A percentile compares a stretch with the other conserved stretches of the same genome.
Evolutionary conservation across 2,329 filamentous ascomycete genomes (phyloP).

Genomic region (Apiospora hydei): DNA sequence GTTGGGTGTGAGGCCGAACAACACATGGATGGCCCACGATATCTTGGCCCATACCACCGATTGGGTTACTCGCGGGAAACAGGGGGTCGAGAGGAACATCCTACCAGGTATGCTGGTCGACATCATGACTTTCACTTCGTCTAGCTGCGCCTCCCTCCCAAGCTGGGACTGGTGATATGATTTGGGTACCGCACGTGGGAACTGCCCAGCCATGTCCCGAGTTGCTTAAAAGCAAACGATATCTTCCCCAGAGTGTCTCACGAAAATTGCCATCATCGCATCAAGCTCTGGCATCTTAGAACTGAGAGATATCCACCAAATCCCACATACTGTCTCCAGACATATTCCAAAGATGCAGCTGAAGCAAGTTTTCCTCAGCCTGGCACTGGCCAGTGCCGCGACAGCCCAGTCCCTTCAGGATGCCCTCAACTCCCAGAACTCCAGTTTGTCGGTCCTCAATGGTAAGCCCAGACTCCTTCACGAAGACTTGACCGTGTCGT

Average conservation of each 20-base stretch:
- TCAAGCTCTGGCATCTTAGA: background rate
- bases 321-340: background rate
- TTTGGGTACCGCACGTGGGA: background rate
- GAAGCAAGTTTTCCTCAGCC: slow-evolving; percentile 10
- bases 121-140: slow-evolving; percentile 21
- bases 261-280: background rate
- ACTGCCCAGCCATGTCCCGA: background rate
- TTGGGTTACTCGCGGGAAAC: slow-evolving; percentile 6
- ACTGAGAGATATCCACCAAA: background rate
- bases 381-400: slow-evolving; percentile 26
- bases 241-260: background rate
- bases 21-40: slow-evolving; percentile 6
- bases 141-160: slow-evolving; percentile 4
- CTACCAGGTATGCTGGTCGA: slow-evolving; percentile 18
- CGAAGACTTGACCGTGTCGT: background rate
- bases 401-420: slow-evolving; percentile 28
- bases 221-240: background rate
- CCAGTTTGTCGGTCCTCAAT: slow-evolving; percentile 27
- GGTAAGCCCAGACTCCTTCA: background rate
- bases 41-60: background rate
- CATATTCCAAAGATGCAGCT: slow-evolving; percentile 25
- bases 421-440: slow-evolving; percentile 27
- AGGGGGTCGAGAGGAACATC: background rate
- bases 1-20: background rate
- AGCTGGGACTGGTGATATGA: slow-evolving; percentile 11